Evolutionary conservation across 139 green algal genomes (phyloP).

Genomic region (Chlorella sp.): DNA sequence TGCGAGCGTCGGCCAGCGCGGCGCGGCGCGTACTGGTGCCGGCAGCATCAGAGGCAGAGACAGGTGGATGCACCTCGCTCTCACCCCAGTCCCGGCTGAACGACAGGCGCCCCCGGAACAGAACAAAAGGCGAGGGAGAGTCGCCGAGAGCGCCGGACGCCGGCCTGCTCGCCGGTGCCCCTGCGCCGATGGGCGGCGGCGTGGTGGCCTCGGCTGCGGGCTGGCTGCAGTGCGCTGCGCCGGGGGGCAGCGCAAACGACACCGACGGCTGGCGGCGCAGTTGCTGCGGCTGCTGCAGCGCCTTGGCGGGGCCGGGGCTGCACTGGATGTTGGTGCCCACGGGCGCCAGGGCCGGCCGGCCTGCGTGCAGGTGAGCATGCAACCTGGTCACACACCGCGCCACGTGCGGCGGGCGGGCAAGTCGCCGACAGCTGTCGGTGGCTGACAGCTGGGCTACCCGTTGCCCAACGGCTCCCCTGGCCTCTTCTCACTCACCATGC

Average conservation of each 20-base stretch:
- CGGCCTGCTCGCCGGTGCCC: not conserved
- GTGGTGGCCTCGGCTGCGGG: not conserved
- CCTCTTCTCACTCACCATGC: conserved; percentile 8
- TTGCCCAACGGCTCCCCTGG: conserved; percentile 1
- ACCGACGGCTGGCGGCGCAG: not conserved
- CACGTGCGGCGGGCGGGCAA: not conserved
- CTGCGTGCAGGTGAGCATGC: not conserved
- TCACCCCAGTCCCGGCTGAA: not conserved
- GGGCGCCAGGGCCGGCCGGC: not conserved
- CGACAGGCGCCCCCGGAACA: conserved; percentile 7
- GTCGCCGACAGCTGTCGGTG: not conserved
- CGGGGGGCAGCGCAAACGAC: not conserved
- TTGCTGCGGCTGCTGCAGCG: not conserved
- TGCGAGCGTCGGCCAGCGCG: conserved; percentile 2
- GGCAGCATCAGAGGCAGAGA: not conserved
- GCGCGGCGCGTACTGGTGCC: not conserved
- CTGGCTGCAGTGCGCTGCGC: not conserved
- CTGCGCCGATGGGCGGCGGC: not conserved
- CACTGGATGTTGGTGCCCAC: not conserved
- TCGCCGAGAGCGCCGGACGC: not conserved
- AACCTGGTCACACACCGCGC: not conserved
- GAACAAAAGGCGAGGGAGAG: conserved; percentile 3
- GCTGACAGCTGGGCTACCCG: not conserved
- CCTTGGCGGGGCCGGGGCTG: not conserved
- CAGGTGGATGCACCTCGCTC: not conserved